phyloP scores from a whole-genome alignment of 164 flowering plant species.

The Berberis vulgaris region DNA sequence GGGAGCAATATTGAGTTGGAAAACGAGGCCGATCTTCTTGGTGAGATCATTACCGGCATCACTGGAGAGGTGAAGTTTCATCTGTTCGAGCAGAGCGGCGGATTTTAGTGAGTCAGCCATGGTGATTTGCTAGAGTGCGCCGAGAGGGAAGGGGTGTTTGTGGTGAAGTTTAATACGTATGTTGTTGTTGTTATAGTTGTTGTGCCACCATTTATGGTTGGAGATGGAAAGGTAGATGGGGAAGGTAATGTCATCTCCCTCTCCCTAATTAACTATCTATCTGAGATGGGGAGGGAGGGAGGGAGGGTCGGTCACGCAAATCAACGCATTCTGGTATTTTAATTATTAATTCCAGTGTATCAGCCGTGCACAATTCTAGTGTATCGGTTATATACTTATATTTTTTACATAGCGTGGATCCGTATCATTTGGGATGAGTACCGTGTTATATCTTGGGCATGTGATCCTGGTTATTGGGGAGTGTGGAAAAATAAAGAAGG shows the following conservation, averaged over 20 bases:
- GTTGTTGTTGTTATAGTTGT: background rate
- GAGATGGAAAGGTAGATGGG: background rate
- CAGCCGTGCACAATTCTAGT: too few relatives aligned
- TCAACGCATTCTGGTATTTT: slow-evolving; percentile 1
- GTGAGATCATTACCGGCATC: slow-evolving; percentile 67
- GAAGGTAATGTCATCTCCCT: too few relatives aligned
- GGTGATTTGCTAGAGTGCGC: slow-evolving; percentile 12
- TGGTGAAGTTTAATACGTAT: background rate
- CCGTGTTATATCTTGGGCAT: too few relatives aligned
- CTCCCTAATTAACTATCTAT: background rate
- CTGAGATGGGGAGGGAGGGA: background rate
- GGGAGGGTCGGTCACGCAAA: background rate
- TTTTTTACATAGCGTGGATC: too few relatives aligned
- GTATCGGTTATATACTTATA: too few relatives aligned
- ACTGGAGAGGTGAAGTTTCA: slow-evolving; percentile 70
- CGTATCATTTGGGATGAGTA: too few relatives aligned
- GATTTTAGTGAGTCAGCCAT: slow-evolving; percentile 43
- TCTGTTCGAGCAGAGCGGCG: slow-evolving; percentile 63
- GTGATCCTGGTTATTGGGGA: too few relatives aligned
- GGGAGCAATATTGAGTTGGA: slow-evolving; percentile 80
- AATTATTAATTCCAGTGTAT: too few relatives aligned
- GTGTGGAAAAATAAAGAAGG: too few relatives aligned
- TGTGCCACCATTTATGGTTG: background rate
- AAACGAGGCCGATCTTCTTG: slow-evolving; percentile 79
- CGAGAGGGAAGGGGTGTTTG: background rate